phyloP scores from a whole-genome alignment of 768 basidiomycete species.

The Russula sp. region DNA sequence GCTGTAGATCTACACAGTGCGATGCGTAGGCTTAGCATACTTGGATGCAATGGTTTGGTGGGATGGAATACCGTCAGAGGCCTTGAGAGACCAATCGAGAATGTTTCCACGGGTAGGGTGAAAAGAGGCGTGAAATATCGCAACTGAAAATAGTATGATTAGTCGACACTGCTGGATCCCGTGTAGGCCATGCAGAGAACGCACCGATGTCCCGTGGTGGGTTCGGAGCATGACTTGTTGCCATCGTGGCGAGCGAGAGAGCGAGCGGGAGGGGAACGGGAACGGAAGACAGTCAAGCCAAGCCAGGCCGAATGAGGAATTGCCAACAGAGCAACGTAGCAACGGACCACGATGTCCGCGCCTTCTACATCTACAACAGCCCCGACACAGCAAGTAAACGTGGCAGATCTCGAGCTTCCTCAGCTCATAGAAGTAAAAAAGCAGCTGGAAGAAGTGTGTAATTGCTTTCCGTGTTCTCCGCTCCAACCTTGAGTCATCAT shows the following conservation, averaged over 20 bases:
- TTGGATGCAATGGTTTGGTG: neutral
- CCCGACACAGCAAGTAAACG: constrained; percentile 63
- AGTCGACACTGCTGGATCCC: neutral
- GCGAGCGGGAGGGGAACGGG: too few relatives aligned
- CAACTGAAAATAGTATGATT: constrained; percentile 45
- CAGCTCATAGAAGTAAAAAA: constrained; percentile 88
- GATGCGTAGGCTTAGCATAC: neutral
- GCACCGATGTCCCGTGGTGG: constrained; percentile 25
- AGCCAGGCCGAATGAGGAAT: neutral
- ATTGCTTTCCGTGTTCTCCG: neutral
- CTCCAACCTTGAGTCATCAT: neutral
- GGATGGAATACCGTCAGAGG: constrained; percentile 52
- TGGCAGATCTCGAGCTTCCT: constrained; percentile 77
- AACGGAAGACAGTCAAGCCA: too few relatives aligned
- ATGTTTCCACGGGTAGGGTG: constrained; percentile 80
- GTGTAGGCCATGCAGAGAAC: neutral
- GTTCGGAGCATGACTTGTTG: neutral
- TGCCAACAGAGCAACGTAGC: too few relatives aligned
- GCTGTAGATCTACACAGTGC: constrained; percentile 51
- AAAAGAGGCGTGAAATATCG: constrained; percentile 81
- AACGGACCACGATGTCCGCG: constrained; percentile 4
- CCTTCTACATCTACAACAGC: constrained; percentile 2
- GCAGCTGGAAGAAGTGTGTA: constrained; percentile 84
- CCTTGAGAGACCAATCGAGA: constrained; percentile 75
- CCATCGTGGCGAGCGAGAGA: neutral